Evolutionary conservation across 129 eudicot species (phyloP).

Genomic region (Chrysanthemum seticuspe): DNA sequence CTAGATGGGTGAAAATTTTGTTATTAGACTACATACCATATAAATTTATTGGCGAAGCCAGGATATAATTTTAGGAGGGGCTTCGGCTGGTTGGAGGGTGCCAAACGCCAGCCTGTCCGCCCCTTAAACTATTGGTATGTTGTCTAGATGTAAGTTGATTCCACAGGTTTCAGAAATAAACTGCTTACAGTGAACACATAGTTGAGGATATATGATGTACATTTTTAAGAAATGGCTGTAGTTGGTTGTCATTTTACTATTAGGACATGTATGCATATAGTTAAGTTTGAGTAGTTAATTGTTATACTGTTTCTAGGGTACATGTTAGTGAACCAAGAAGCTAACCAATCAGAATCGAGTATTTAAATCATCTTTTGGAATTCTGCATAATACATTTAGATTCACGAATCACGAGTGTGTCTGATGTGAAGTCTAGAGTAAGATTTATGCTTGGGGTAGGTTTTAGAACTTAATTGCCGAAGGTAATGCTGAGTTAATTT

Average conservation of each 20-base stretch:
- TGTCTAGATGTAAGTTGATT: too few relatives aligned
- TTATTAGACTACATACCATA: too few relatives aligned
- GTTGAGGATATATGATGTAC: neutral
- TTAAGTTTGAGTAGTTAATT: too few relatives aligned
- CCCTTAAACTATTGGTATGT: too few relatives aligned
- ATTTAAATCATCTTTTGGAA: neutral
- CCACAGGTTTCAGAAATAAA: too few relatives aligned
- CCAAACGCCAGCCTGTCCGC: too few relatives aligned
- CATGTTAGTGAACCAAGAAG: neutral
- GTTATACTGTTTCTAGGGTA: constrained; percentile 12
- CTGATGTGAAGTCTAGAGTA: constrained; percentile 9
- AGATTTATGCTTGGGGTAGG: neutral
- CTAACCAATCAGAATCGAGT: neutral
- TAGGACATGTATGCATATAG: neutral
- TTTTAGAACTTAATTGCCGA: neutral
- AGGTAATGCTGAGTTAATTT: too few relatives aligned
- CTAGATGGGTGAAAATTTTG: too few relatives aligned
- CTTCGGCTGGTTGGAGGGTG: too few relatives aligned
- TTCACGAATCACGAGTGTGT: neutral
- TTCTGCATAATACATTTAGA: neutral
- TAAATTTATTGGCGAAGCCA: too few relatives aligned
- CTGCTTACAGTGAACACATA: neutral
- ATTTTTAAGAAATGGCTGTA: neutral
- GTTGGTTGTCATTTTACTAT: neutral
- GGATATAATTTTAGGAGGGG: too few relatives aligned